Base-by-base conservation (phyloP, 192 early-diverging fungal species). In the Backusella circina region DNA sequence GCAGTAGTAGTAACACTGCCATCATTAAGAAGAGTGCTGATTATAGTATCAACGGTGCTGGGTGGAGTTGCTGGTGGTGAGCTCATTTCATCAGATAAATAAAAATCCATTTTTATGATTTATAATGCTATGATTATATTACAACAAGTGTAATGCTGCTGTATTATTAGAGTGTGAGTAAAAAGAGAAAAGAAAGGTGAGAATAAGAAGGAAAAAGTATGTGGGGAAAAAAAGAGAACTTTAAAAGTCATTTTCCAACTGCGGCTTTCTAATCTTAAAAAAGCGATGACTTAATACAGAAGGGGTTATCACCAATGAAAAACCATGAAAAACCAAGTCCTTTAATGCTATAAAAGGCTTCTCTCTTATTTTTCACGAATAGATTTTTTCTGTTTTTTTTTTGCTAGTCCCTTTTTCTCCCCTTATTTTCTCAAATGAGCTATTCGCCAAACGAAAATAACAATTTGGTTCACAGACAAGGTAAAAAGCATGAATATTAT, bases 1-100 rank as follows among this genome's bases (percentile, higher is more conserved):
- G 31, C 61, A 23, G 54, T 71, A 28, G 32, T 71, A 35, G 73
- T 28, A 3, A 8, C 23, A 12, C 10, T 61, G 15, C 15, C 15
- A 61, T 61, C 26, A 12, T 61, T 21, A 61, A 13, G 21, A 57
- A 26, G n/a, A 18, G n/a, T 57, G 9, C 9, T 9, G 3, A 28
- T 61, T 8, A 61, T 4, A 28, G 9, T 61, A 28, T 61, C 26
- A 28, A 10, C 10, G 2, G 28, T 73, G 37, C 61, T 77, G 16
- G 81, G 81, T 74, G 81, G 81, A 28, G 81, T 79, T 38, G 77
- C 71, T 13, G 81, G 81, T 41, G 81, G 81, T 33, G 77, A 83
- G 47, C 74, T 73, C 31, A 37, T 35, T 23, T 79, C 78, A 39
- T 79, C 75, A 31, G 74, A 41, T 32, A 75, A 66, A 66, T 65